These are phyloP conservation scores for Lipomyces oligophaga DNA, from an alignment of 805 yeast species.

Conservation along the genomic window DNA sequence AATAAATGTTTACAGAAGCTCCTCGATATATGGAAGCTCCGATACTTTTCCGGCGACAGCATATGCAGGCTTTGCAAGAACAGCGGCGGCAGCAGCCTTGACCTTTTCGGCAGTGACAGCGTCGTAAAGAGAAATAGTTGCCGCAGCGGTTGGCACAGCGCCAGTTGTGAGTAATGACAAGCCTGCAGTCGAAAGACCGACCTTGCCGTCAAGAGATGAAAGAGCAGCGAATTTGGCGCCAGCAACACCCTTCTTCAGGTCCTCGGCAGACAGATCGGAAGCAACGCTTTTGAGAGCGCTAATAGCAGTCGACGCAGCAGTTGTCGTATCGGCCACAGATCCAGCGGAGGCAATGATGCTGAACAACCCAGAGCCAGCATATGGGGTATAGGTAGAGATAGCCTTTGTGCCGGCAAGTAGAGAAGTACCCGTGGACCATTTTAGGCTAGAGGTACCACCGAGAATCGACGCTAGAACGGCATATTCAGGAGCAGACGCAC, in stretches of 20 bases:
- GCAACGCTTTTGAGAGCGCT: constrained; percentile 27
- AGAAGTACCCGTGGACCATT: constrained; percentile 52
- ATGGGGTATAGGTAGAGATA: constrained; percentile 53
- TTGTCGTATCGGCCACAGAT: constrained; percentile 55
- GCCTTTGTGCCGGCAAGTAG: constrained; percentile 50
- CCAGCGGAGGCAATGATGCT: constrained; percentile 61
- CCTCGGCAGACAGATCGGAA: constrained; percentile 31
- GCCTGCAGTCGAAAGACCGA: constrained; percentile 18
- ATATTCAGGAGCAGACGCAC: constrained; percentile 58
- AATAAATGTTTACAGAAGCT: constrained; percentile 35
- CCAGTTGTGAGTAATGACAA: constrained; percentile 41
- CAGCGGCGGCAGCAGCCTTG: constrained; percentile 37
- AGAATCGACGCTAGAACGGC: constrained; percentile 69
- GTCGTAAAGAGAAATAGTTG: constrained; percentile 29
- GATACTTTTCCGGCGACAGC: constrained; percentile 87
- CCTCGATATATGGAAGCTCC: constrained; percentile 83
- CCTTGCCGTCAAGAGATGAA: constrained; percentile 37
- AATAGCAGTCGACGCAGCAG: constrained; percentile 48
- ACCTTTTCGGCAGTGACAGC: constrained; percentile 34
- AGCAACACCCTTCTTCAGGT: constrained; percentile 51
- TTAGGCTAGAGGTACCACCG: constrained; percentile 46
- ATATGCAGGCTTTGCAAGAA: constrained; percentile 62
- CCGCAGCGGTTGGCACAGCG: constrained; percentile 34
- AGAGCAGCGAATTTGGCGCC: constrained; percentile 58
- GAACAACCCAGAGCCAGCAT: constrained; percentile 78